Conservation (phyloP, 306 rosid species). For the Lablab purpureus region DNA sequence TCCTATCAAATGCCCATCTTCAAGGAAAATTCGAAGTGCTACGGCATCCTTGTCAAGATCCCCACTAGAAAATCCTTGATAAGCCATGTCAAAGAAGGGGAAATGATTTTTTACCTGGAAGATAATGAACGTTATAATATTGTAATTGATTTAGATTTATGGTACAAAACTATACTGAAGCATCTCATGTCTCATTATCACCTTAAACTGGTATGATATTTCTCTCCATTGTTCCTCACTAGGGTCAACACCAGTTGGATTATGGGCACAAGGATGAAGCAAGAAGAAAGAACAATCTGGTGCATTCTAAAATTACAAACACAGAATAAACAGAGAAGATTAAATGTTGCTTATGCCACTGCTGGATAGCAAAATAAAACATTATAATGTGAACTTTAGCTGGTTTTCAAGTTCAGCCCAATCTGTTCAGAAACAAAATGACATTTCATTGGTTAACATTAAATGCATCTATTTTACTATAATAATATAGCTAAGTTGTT, state of each 20-base stretch:
- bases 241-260: conserved; percentile 90
- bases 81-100: conserved; percentile 93
- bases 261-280: conserved; percentile 92
- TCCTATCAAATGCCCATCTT: conserved; percentile 82
- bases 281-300: conserved; percentile 83
- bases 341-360: neutral
- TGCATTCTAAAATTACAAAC: conserved; percentile 65
- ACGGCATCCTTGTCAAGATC: conserved; percentile 81
- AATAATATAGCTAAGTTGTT: neutral
- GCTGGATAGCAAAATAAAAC: neutral
- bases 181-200: conserved; percentile 41
- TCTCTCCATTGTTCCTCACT: conserved; percentile 88
- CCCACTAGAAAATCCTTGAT: conserved; percentile 92
- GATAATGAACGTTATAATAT: conserved; percentile 20
- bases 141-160: neutral
- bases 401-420: neutral
- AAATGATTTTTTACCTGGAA: conserved; percentile 81
- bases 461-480: neutral
- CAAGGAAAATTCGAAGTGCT: conserved; percentile 75
- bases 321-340: conserved; percentile 9
- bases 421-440: neutral
- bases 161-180: neutral
- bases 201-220: conserved; percentile 78
- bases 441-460: neutral
- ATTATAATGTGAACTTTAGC: neutral